Base-by-base conservation (phyloP, 169 alveolate genomes). In the Plasmodium falciparum region DNA sequence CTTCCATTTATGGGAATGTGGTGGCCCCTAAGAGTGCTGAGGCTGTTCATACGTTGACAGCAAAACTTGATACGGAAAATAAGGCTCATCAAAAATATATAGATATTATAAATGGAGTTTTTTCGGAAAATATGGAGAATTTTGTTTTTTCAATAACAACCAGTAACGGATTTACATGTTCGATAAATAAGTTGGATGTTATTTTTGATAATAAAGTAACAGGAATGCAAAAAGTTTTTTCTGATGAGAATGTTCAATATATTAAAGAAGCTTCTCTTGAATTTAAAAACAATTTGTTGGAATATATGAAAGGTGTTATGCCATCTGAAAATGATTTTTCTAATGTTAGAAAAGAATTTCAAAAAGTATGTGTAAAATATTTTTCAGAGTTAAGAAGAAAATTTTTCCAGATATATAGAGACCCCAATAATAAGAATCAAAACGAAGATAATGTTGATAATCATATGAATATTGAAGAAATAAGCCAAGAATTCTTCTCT, bases 251-350 rank as follows among this genome's bases (percentile, higher is more conserved):
- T 66, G 71, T 65, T 50, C 26, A 45, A 3, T 3, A 17, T 2
- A 26, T 78, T 29, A 67, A 65, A 65, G 78, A 65, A 7, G 89
- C 89, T 52, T 47, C 61, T 20, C 43, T 29, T 3, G 89, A 78
- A 0, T 78, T 49, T 8, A 66, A 78, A 52, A 22, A 50, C 0
- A 15, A 33, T 2, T 58, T 78, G 15, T 65, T 78, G 59, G 47
- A 39, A 39, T 39, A 39, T 39, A 39, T 39, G 47, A 39, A 39
- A 39, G 6, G 9, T 5, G 47, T 39, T 39, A 39, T 39, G 47
- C 47, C 47, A 39, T 39, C 47, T 39, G 47, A 39, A 39, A 8
- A 39, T 39, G 47, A 39, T 0, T 39, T 39, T 39, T 39, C 47
- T 39, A 70, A 67, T 65, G 52, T 78, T 3, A 47, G 29, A 52